Base-by-base conservation (phyloP, 140 eudicot species). In the Anethum foeniculum region DNA sequence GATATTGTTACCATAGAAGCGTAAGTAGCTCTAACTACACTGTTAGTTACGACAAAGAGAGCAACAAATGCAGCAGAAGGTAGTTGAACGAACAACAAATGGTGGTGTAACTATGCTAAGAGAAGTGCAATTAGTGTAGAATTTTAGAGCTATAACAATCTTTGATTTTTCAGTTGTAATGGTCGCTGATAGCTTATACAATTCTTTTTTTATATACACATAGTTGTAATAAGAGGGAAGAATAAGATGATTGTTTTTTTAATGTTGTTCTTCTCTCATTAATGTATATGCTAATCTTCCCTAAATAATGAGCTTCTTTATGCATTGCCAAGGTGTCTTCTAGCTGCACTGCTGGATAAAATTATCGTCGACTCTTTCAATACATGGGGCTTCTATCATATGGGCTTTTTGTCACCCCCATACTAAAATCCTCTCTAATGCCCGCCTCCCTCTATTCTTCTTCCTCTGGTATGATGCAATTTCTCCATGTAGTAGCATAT, bases 21-120 rank as follows among this genome's bases (percentile, higher is more conserved):
- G 75, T 93, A 44, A 88, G 97, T 77, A 88, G 95, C 88, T 91
- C 91, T 5, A 91, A 91, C 68, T 91, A 93, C 88, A 93, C 97
- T n/a, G 87, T 91, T 83, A 84, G 88, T 77, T 90, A 91, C 25
- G 98, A 93, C 75, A 82, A 89, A 83, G 93, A 80, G 76, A 86
- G 90, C 49, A 41, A 80, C 64, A 77, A 77, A 19, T 91, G 97
- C 85, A 81, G 79, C 73, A 79, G 78, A 82, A 60, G 60, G 60
- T 16, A 51, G 60, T 6, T 51, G n/a, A 16, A 51, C 7, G 60
- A 49, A 18, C 60, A 51, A 16, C 60, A 21, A 51, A 51, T 51
- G n/a, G 60, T 5, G 60, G n/a, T 51, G n/a, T 51, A 51, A 18
- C 60, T 51, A 51, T 51, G 60, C 60, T 51, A 51, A 51, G n/a